Evolutionary conservation across 495 filamentous ascomycete species (phyloP).

Genomic region (Penicillium arizonense): DNA sequence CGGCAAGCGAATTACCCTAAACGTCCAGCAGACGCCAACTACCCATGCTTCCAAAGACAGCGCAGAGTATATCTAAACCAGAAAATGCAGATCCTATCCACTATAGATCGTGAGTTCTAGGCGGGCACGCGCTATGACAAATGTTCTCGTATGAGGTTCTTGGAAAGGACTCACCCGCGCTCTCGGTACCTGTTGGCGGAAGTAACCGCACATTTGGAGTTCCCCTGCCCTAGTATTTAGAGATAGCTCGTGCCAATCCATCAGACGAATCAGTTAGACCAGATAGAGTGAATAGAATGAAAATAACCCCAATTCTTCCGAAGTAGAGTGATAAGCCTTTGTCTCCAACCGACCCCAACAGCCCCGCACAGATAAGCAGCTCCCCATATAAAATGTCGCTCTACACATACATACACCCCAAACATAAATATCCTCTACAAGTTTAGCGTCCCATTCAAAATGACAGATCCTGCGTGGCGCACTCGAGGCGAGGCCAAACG

Average conservation of each 20-base stretch:
- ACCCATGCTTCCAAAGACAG: background rate
- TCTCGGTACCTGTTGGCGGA: no score
- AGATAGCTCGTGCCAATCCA: no score
- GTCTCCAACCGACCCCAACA: constrained; percentile 20
- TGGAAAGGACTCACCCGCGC: no score
- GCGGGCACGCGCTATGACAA: no score
- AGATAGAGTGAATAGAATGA: no score
- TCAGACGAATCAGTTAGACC: no score
- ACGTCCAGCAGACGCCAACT: constrained; percentile 83
- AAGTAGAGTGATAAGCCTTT: background rate
- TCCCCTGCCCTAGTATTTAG: no score
- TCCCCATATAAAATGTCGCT: background rate
- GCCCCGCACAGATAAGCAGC: constrained; percentile 15
- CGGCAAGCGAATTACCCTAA: constrained; percentile 83
- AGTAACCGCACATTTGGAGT: no score
- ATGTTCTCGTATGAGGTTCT: no score
- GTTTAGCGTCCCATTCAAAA: background rate
- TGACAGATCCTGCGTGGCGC: constrained; percentile 40
- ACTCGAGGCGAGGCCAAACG: constrained; percentile 48
- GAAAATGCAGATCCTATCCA: background rate
- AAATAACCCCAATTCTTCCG: no score
- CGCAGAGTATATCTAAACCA: background rate
- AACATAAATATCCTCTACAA: background rate
- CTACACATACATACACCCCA: background rate
- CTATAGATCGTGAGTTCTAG: no score